These are phyloP conservation scores for Naematelia encephala DNA, from an alignment of 768 basidiomycete species.

Conservation along the genomic window DNA sequence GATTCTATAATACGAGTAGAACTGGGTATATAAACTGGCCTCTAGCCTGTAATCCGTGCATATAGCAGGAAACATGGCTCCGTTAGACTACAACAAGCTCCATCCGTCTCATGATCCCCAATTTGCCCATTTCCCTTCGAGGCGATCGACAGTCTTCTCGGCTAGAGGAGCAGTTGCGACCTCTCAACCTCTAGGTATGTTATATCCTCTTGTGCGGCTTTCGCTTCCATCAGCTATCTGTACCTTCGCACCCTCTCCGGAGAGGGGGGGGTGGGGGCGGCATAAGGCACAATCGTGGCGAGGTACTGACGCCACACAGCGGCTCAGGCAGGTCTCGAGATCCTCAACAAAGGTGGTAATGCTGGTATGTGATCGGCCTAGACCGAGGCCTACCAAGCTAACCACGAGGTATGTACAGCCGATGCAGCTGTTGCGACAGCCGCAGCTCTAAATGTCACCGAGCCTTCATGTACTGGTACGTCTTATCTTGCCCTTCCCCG, in stretches of 20 bases:
- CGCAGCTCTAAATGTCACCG: constrained; percentile 78
- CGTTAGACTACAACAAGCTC: constrained; percentile 63
- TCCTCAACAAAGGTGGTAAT: constrained; percentile 89
- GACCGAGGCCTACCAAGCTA: not conserved
- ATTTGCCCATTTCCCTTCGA: constrained; percentile 72
- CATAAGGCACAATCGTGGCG: not conserved
- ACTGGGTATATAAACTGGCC: no score
- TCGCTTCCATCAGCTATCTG: no score
- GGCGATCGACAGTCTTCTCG: constrained; percentile 80
- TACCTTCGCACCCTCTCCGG: not conserved
- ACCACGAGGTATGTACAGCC: constrained; percentile 54
- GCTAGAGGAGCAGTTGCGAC: constrained; percentile 82
- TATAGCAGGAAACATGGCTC: constrained; percentile 26
- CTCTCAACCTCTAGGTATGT: constrained; percentile 64
- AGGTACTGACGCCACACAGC: constrained; percentile 58
- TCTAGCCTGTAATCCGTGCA: no score
- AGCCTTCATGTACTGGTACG: constrained; percentile 78
- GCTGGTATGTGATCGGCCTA: constrained; percentile 67
- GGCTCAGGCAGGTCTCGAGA: constrained; percentile 84
- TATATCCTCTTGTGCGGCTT: not conserved
- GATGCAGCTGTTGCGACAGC: constrained; percentile 93
- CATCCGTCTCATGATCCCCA: constrained; percentile 62
- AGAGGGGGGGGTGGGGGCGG: no score
- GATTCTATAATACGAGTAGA: no score
- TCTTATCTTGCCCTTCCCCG: constrained; percentile 45